phyloP scores from a whole-genome alignment of 306 rosid genomes.

The Ceratonia siliqua region DNA sequence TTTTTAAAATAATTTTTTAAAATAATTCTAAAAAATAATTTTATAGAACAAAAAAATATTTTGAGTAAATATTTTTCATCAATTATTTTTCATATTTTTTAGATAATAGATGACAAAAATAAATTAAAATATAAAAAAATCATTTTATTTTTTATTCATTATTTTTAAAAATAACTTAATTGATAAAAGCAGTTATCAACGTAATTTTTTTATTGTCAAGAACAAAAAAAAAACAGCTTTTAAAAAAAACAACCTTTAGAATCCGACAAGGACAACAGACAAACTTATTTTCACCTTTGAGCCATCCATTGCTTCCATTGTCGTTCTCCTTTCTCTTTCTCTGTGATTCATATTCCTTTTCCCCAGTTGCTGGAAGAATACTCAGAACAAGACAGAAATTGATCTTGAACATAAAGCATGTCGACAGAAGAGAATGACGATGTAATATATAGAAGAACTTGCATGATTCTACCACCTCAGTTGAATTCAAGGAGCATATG shows the following conservation, averaged over 20 bases:
- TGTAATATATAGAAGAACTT: not conserved
- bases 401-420: constrained; percentile 4
- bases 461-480: constrained; percentile 31
- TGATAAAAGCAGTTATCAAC: too few relatives aligned
- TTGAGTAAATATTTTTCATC: too few relatives aligned
- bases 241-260: not conserved
- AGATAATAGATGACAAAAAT: too few relatives aligned
- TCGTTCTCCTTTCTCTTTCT: not conserved
- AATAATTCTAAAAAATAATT: too few relatives aligned
- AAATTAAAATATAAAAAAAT: too few relatives aligned
- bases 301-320: not conserved
- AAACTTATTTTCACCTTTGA: not conserved
- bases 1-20: too few relatives aligned
- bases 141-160: too few relatives aligned
- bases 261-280: not conserved
- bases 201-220: too few relatives aligned
- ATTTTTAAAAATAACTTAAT: too few relatives aligned
- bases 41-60: too few relatives aligned
- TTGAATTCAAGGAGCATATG: constrained; percentile 26
- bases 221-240: too few relatives aligned
- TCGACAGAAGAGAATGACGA: not conserved
- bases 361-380: not conserved
- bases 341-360: not conserved
- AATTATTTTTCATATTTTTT: too few relatives aligned
- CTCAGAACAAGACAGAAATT: not conserved